These are phyloP conservation scores for Ustilago loliicola DNA, from an alignment of 1,284 basidiomycete species.

Conservation along the genomic window DNA sequence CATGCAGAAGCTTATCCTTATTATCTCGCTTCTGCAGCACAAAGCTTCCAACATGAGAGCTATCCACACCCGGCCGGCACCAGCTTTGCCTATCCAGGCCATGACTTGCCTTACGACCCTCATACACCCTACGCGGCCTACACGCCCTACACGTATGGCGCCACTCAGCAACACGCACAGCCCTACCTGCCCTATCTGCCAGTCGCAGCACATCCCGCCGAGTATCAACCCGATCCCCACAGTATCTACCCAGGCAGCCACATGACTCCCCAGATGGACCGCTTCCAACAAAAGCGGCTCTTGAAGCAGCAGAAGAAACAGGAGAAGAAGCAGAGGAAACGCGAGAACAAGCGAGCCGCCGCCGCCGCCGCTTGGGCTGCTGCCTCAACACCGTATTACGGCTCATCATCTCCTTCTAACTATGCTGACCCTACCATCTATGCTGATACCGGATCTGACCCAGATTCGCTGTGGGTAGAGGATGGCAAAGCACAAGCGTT, in stretches of 20 bases:
- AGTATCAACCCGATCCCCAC: slow-evolving; percentile 1
- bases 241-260: not conserved
- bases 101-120: slow-evolving; percentile 27
- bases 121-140: slow-evolving; percentile 20
- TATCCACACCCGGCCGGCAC: slow-evolving; percentile 1
- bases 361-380: slow-evolving; percentile 6
- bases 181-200: slow-evolving; percentile 12
- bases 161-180: not conserved
- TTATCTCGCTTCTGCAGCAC: slow-evolving; percentile 7
- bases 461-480: slow-evolving; percentile 17
- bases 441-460: not conserved
- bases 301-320: slow-evolving; percentile 34
- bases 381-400: not conserved
- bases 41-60: slow-evolving; percentile 3
- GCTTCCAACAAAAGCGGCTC: slow-evolving; percentile 15
- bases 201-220: slow-evolving; percentile 1
- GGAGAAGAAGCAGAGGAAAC: slow-evolving; percentile 37
- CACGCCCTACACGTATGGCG: not conserved
- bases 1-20: slow-evolving; percentile 12
- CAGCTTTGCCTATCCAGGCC: not conserved
- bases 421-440: not conserved
- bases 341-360: slow-evolving; percentile 22
- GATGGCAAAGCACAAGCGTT: slow-evolving; percentile 31
- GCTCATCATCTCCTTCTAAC: not conserved
- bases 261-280: slow-evolving; percentile 8